Base-by-base conservation (phyloP, 495 filamentous ascomycete species). In the Neurospora sp. region DNA sequence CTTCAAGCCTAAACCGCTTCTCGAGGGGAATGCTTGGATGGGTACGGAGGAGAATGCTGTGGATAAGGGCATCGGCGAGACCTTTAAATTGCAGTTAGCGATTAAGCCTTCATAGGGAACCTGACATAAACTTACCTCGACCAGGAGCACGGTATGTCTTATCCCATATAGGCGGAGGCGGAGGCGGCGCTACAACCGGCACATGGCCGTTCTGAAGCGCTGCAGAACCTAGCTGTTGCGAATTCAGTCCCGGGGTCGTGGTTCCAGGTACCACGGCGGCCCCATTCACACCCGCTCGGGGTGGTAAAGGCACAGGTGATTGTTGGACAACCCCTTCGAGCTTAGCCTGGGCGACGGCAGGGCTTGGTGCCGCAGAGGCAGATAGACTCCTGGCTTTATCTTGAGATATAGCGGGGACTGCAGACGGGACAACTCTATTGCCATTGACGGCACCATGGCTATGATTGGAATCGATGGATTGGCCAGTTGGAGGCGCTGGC, bases 31-130 rank as follows among this genome's bases (percentile, higher is more conserved):
- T 83, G 2, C 84, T 85, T 4, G 90, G 88, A 79, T 93, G 91
- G 4, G 91, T 90, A 44, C 83, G 79, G n/a, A 97, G 79, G 35
- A 87, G 84, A 48, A 94, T 79, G 70, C 88, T 92, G 38, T 86
- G 85, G 72, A 94, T 88, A 48, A 94, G 82, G 18, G 92, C 89
- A 77, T 91, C 88, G 41, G 77, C 70, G 14, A 74, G 41, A 71
- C 78, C 82, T 79, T 73, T 4, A 38, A 11, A 69, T 23, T 0
- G 20, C 1, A 39, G 66, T 76, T 71, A 79, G 76, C 48, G 18
- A 37, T 37, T 16, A 23, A 41, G 6, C 27, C 27, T 18, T 16
- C n/a, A 66, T 59, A 54, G 9, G 10, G 20, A 3, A 70, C 8
- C 8, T 6, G 14, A 11, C 72, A 37, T 11, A 38, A n/a, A 73